A percentile compares a stretch with the other conserved stretches of the same genome.
Evolutionary conservation across 169 alveolate species (phyloP).

Genomic region (Sarcocystis neurona): DNA sequence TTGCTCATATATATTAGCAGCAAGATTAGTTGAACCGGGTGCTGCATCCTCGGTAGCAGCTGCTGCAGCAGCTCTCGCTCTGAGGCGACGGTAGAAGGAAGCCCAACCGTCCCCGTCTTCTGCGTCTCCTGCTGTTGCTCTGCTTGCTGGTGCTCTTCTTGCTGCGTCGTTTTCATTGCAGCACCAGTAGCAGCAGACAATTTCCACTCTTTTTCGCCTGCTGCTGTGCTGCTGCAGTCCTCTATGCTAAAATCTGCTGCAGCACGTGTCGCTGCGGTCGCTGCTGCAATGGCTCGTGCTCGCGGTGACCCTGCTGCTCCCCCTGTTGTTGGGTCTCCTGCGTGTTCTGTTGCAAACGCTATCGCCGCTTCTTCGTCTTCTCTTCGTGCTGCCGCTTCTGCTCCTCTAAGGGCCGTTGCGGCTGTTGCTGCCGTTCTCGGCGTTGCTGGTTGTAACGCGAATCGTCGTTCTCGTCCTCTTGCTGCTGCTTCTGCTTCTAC

Average conservation of each 20-base stretch:
- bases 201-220: neutral
- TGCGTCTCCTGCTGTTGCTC: conserved; percentile 52
- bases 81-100: too few relatives aligned
- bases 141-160: conserved; percentile 37
- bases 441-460: conserved; percentile 43
- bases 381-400: neutral
- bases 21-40: conserved; percentile 44
- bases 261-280: conserved; percentile 23
- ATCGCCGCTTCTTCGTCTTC: conserved; percentile 16
- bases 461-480: conserved; percentile 40
- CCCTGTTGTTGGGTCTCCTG: conserved; percentile 32
- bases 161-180: conserved; percentile 49
- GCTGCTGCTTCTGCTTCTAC: conserved; percentile 42
- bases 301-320: conserved; percentile 56
- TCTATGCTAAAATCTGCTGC: neutral
- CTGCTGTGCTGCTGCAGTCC: conserved; percentile 19
- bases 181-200: conserved; percentile 32
- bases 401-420: too few relatives aligned
- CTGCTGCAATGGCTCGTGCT: conserved; percentile 52
- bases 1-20: too few relatives aligned
- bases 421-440: conserved; percentile 40
- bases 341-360: conserved; percentile 31
- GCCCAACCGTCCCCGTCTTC: too few relatives aligned
- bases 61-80: conserved; percentile 51
- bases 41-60: conserved; percentile 55